Evolutionary conservation across 2,329 filamentous ascomycete species (phyloP).

Genomic region (Nemania sp.): DNA sequence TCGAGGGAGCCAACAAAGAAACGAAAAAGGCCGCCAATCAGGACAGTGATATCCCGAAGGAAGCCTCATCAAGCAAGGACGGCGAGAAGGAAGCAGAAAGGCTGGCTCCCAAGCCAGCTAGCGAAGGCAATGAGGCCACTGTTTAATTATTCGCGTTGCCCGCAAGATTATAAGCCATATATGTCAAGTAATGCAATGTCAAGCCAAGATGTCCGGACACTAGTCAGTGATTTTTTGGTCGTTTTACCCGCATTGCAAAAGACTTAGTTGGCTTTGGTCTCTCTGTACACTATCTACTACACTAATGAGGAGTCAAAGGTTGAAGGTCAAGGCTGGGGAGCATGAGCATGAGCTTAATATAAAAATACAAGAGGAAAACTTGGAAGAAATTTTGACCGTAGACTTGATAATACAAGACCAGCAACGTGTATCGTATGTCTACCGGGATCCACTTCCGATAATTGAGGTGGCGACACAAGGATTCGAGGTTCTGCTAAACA

Average conservation of each 20-base stretch:
- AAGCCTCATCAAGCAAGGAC: slow-evolving; percentile 55
- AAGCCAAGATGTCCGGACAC: slow-evolving; percentile 3
- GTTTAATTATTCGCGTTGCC: too few relatives aligned
- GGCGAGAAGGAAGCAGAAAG: slow-evolving; percentile 62
- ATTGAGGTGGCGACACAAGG: too few relatives aligned
- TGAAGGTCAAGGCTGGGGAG: slow-evolving; percentile 26
- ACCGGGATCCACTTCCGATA: slow-evolving; percentile 23
- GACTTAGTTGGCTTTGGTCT: slow-evolving; percentile 25
- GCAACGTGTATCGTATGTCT: too few relatives aligned
- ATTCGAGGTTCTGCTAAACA: too few relatives aligned
- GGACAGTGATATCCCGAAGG: slow-evolving; percentile 44
- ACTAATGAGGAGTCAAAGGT: slow-evolving; percentile 35
- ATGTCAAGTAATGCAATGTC: slow-evolving; percentile 9
- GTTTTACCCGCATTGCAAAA: slow-evolving; percentile 21
- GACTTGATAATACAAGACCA: too few relatives aligned
- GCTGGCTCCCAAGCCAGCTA: slow-evolving; percentile 63
- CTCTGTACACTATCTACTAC: slow-evolving; percentile 35
- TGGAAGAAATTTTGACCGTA: slow-evolving; percentile 2
- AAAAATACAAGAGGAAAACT: slow-evolving; percentile 22
- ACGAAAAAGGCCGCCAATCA: slow-evolving; percentile 49
- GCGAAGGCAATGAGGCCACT: slow-evolving; percentile 63
- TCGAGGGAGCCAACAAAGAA: slow-evolving; percentile 63
- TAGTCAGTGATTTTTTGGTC: slow-evolving; percentile 6
- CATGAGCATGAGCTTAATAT: slow-evolving; percentile 1
- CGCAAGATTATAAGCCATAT: slow-evolving; percentile 4